Percentiles rank a stretch among this genome's conserved stretches.
These are phyloP conservation scores for Nasturtium officinale DNA, from an alignment of 345 rosid species.

Conservation along the genomic window DNA sequence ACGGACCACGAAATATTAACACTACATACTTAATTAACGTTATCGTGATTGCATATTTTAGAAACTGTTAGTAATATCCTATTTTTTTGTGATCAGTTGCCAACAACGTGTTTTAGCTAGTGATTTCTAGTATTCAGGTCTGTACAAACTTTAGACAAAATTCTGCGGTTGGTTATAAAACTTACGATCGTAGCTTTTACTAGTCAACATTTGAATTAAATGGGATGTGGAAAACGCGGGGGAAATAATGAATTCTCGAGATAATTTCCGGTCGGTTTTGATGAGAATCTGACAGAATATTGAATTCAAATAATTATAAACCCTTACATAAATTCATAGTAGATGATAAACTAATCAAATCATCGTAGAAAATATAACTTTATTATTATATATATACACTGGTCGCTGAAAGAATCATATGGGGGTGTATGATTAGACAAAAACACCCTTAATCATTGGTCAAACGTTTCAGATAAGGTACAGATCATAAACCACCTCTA, in stretches of 20 bases:
- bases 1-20: not conserved
- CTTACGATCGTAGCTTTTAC: not conserved
- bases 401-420: not conserved
- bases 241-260: not conserved
- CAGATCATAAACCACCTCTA: constrained; percentile 43
- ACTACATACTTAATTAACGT: not conserved
- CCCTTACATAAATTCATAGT: not conserved
- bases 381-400: not conserved
- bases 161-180: no score
- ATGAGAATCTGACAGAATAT: constrained; percentile 7
- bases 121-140: not conserved
- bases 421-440: constrained; percentile 4
- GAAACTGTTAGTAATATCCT: not conserved
- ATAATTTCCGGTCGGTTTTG: not conserved
- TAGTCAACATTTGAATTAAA: constrained; percentile 25
- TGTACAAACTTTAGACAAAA: no score
- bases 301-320: constrained; percentile 18
- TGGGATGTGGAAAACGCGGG: constrained; percentile 13
- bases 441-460: constrained; percentile 45
- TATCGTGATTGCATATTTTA: not conserved
- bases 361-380: not conserved
- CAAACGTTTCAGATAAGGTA: constrained; percentile 38
- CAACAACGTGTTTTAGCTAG: not conserved
- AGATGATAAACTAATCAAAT: constrained; percentile 16
- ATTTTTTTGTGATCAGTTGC: not conserved